Evolutionary conservation across 2,329 filamentous ascomycete species (phyloP).

Genomic region (Geosmithia flava): DNA sequence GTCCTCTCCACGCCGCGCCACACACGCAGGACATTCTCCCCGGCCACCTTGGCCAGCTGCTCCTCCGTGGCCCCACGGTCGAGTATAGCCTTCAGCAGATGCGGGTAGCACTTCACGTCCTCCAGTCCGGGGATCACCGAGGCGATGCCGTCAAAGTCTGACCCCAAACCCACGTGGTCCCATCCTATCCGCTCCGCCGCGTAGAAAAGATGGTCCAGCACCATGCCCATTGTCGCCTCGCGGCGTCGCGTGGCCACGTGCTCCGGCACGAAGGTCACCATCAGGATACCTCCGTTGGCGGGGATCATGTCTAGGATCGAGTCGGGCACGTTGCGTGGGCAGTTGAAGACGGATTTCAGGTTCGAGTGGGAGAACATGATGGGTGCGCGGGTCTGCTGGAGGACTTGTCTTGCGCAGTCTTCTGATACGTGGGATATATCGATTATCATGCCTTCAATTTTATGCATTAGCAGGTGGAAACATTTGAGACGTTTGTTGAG

Average conservation of each 20-base stretch:
- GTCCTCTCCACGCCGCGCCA: constrained; percentile 12
- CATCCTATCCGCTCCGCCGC: constrained; percentile 16
- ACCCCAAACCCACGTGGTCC: constrained; percentile 23
- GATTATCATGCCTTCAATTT: constrained; percentile 14
- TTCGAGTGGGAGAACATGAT: constrained; percentile 20
- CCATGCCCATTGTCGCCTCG: neutral
- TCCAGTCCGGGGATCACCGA: constrained; percentile 9
- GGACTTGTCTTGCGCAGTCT: constrained; percentile 9
- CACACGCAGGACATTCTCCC: constrained; percentile 23
- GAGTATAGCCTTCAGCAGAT: constrained; percentile 17
- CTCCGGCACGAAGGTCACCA: constrained; percentile 22
- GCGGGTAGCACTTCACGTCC: constrained; percentile 16
- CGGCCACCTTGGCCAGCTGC: constrained; percentile 20
- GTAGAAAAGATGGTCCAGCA: constrained; percentile 15
- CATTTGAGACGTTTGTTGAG: no score
- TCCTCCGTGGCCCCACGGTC: constrained; percentile 23
- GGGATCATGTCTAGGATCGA: constrained; percentile 19
- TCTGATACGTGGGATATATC: constrained; percentile 17
- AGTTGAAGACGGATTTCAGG: constrained; percentile 9
- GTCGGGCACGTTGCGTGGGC: constrained; percentile 25
- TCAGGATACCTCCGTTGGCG: constrained; percentile 23
- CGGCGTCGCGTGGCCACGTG: constrained; percentile 10
- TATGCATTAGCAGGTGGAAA: no score
- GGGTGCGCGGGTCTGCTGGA: constrained; percentile 12
- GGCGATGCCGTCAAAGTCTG: constrained; percentile 19